phyloP scores from a whole-genome alignment of 2,329 filamentous ascomycete genomes.

The Dactylellina drechsleri region DNA sequence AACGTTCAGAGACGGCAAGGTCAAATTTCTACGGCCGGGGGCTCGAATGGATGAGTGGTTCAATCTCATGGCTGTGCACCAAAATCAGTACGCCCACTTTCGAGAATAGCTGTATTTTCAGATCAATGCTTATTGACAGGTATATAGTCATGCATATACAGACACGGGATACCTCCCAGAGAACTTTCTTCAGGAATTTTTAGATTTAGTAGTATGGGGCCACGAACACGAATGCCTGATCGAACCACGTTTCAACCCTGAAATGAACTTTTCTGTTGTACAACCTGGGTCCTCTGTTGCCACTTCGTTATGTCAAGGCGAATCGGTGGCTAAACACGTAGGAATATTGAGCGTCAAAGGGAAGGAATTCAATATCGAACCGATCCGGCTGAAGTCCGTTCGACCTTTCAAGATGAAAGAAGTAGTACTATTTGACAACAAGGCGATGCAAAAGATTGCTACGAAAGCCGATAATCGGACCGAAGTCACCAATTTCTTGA shows the following conservation, averaged over 20 bases:
- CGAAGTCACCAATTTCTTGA: conserved; percentile 80
- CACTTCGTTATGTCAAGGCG: conserved; percentile 87
- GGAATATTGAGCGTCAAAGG: conserved; percentile 85
- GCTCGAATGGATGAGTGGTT: conserved; percentile 90
- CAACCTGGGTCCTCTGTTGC: conserved; percentile 96
- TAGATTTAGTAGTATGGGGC: conserved; percentile 94
- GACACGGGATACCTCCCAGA: conserved; percentile 95
- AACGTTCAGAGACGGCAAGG: conserved; percentile 90
- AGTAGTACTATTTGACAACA: conserved; percentile 78
- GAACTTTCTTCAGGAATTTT: conserved; percentile 87
- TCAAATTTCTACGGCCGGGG: conserved; percentile 89
- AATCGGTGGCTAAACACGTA: conserved; percentile 90
- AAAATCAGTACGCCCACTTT: conserved; percentile 74
- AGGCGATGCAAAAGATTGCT: conserved; percentile 78
- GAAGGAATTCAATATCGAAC: conserved; percentile 80
- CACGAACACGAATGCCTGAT: conserved; percentile 98
- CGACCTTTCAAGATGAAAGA: conserved; percentile 90
- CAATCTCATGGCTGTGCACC: conserved; percentile 92
- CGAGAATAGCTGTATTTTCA: neutral
- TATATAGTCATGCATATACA: conserved; percentile 76
- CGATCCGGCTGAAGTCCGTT: conserved; percentile 85
- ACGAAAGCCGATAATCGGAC: conserved; percentile 84
- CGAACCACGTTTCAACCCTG: conserved; percentile 81
- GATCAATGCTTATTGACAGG: neutral
- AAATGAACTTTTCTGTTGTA: conserved; percentile 94